These are phyloP conservation scores for Atkinsonella hypoxylon DNA, from an alignment of 2,329 filamentous ascomycete genomes.

Conservation along the genomic window DNA sequence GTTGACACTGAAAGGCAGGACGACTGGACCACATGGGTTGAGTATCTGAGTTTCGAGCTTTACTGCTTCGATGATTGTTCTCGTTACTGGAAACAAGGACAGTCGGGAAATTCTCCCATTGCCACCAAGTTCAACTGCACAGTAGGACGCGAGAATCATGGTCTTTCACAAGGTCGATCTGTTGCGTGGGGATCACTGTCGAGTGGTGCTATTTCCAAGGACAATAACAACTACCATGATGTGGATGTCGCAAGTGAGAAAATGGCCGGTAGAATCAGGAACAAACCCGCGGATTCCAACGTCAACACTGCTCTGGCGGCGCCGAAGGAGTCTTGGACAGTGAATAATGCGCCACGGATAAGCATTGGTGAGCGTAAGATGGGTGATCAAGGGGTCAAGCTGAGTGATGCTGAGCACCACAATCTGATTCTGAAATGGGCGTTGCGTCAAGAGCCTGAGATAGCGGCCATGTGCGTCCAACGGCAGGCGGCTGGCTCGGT, in stretches of 20 bases:
- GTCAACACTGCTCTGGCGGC: not conserved
- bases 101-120: not conserved
- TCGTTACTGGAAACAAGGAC: not conserved
- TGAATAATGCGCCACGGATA: too few relatives aligned
- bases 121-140: not conserved
- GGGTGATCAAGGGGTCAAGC: not conserved
- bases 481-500: not conserved
- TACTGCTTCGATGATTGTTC: slow-evolving; percentile 1
- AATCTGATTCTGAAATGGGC: slow-evolving; percentile 4
- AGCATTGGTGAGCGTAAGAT: too few relatives aligned
- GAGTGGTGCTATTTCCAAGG: not conserved
- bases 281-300: not conserved
- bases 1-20: slow-evolving; percentile 1
- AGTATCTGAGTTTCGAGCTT: slow-evolving; percentile 6
- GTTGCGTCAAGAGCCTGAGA: slow-evolving; percentile 1
- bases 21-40: slow-evolving; percentile 6
- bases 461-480: not conserved
- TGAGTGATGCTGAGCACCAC: not conserved
- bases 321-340: not conserved
- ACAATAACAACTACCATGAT: not conserved
- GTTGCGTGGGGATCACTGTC: not conserved
- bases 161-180: not conserved
- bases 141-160: not conserved
- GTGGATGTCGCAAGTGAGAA: too few relatives aligned
- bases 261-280: not conserved